Base-by-base conservation (phyloP, 1,284 basidiomycete species). In the Cutaneotrichosporon arboriforme region DNA sequence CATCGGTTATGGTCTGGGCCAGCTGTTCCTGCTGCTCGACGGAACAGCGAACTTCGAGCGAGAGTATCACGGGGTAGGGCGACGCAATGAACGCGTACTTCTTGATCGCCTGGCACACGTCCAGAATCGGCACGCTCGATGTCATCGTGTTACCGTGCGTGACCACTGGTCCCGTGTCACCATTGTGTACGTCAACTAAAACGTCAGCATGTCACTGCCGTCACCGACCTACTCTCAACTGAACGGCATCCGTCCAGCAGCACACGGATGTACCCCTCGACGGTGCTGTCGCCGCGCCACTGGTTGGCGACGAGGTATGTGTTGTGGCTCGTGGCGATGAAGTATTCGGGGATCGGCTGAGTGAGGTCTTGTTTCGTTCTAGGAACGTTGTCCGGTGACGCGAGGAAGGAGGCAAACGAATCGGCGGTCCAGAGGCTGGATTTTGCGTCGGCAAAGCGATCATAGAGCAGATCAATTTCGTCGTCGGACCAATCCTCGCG, bases 291-390 rank as follows among this genome's bases (percentile, higher is more conserved):
- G 3, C 96, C 94, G 9, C 93, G 83, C 53, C 96, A 84, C 69
- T 99, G 96, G 62, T 91, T 84, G 0, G 93, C 93, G 12, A 97
- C 85, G 4, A 99, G 84, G 66, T 99, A 98, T 0, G 96, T 98
- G 66, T 99, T 98, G 69, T 98, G 96, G 31, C 90, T 94, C 15
- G 90, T 88, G 4, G 90, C 92, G 65, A 97, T 86, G 66, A 81
- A 96, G 71, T 97, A 97, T 55, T 96, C 87, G 5, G 84, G 81
- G 10, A 97, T 76, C 0, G 94, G 90, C 1, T 81, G 79, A 0
- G 84, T 85, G 90, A 97, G 83, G 55, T 88, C 83, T 46, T 85
- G 81, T 67, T 39, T 73, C 69, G 20, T 70, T 61, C 41, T 78
- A 64, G 57, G 80, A 74, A 81, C 75, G 62, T 88, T 88, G 57